Base-by-base conservation (phyloP, 805 yeast species). In the Candida boidinii region DNA sequence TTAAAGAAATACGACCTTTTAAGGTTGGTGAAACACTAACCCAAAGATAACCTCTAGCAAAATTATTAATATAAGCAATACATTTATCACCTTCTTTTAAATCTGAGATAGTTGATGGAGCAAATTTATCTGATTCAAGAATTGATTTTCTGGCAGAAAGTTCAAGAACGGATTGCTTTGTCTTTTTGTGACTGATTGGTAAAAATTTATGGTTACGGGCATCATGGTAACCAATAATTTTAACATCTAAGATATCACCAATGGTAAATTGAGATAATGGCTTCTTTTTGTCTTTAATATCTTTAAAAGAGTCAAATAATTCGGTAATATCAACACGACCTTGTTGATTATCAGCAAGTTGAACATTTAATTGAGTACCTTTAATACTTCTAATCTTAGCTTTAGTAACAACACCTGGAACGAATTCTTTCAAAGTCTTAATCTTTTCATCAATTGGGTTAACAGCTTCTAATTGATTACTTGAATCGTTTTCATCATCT, bases 321-420 rank as follows among this genome's bases (percentile, higher is more conserved):
- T 86, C 82, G 13, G 87, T 70, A 13, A 79, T 64, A 45, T 85
- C 94, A 37, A 88, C 58, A 51, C 94, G 73, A 24, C 94, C 96
- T 46, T 73, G 81, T 39, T 76, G 63, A 49, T 81, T 78, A 38
- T 80, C 92, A 33, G 92, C 87, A 29, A 87, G 62, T 31, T 70
- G 70, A 14, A 88, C 81, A 45, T 78, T 77, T 43, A 88, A 60
- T 58, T 84, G 92, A 5, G 84, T 74, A 21, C 71, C 74, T 51
- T 81, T 83, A 23, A 83, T 68, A 1, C 78, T 61, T 30, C 68
- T 76, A 35, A 88, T 58, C 13, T 52, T 49, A 25, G 79, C 90
- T 39, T 70, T 67, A 7, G 87, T 76, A 16, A 67, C 38, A 26
- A 61, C 69, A 29, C 94, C 95, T 13, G 77, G 68, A 5, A 58